Evolutionary conservation across 2,329 filamentous ascomycete genomes (phyloP).

Genomic region (Daldinia sp.): DNA sequence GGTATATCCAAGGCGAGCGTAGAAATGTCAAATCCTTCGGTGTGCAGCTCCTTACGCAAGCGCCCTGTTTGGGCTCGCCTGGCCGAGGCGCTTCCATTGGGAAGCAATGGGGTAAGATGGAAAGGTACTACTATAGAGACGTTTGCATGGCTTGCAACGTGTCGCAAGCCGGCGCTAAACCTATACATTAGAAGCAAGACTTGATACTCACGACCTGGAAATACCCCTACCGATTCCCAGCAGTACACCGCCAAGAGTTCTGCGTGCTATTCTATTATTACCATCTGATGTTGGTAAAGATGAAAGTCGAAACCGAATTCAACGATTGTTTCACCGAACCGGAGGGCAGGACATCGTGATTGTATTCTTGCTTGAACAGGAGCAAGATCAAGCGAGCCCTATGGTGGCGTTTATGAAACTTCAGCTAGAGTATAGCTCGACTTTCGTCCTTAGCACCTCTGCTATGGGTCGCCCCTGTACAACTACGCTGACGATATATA

Average conservation of each 20-base stretch:
- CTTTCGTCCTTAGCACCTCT: neutral
- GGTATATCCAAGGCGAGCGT: neutral
- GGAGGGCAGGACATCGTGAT: slow-evolving; percentile 53
- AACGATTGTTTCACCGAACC: slow-evolving; percentile 53
- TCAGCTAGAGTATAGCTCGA: slow-evolving; percentile 53
- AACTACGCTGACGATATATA: slow-evolving; percentile 36
- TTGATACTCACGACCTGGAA: slow-evolving; percentile 57
- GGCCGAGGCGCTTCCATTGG: slow-evolving; percentile 36
- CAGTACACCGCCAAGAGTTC: slow-evolving; percentile 33
- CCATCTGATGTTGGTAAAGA: slow-evolving; percentile 48
- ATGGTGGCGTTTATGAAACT: slow-evolving; percentile 52
- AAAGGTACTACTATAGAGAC: slow-evolving; percentile 39
- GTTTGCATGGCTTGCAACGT: neutral
- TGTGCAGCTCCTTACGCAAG: slow-evolving; percentile 46
- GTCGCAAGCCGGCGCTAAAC: slow-evolving; percentile 13
- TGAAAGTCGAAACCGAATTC: slow-evolving; percentile 47
- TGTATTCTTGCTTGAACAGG: slow-evolving; percentile 54
- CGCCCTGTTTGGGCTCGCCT: slow-evolving; percentile 44
- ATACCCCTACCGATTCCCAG: slow-evolving; percentile 46
- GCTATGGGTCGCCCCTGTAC: neutral
- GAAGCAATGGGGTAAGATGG: slow-evolving; percentile 37
- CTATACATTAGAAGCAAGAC: slow-evolving; percentile 51
- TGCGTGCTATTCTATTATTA: slow-evolving; percentile 54
- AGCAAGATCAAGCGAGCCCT: slow-evolving; percentile 37
- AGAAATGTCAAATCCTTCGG: slow-evolving; percentile 38